Evolutionary conservation across 192 early-diverging fungal species (phyloP).

Genomic region (Glomus cerebriforme): DNA sequence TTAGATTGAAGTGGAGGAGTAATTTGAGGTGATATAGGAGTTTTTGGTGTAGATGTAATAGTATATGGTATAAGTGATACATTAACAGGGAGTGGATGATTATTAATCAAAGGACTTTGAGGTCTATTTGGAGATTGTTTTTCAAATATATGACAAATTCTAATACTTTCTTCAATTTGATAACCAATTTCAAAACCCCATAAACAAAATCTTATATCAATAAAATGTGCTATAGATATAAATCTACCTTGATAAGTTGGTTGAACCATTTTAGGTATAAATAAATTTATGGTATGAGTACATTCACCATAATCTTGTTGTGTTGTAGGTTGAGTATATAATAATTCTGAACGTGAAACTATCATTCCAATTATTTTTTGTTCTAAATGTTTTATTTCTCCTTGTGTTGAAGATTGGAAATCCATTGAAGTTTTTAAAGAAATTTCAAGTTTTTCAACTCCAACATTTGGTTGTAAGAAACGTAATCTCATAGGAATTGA

Average conservation of each 20-base stretch:
- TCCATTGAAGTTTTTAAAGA: slow-evolving; percentile 25
- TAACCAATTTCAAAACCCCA: slow-evolving; percentile 7
- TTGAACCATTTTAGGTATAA: slow-evolving; percentile 12
- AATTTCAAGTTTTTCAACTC: slow-evolving; percentile 24
- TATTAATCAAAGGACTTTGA: too few relatives aligned
- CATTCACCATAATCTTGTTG: slow-evolving; percentile 20
- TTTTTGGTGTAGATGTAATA: too few relatives aligned
- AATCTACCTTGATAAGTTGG: slow-evolving; percentile 26
- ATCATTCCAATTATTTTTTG: background rate
- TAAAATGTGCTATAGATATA: slow-evolving; percentile 15
- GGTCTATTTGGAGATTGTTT: background rate
- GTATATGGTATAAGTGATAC: too few relatives aligned
- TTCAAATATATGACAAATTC: slow-evolving; percentile 18
- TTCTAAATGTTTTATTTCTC: slow-evolving; percentile 14
- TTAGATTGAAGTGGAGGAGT: too few relatives aligned
- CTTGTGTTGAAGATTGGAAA: slow-evolving; percentile 12
- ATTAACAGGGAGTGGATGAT: too few relatives aligned
- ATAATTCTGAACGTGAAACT: slow-evolving; percentile 16
- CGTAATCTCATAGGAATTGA: slow-evolving; percentile 24
- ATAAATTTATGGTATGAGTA: slow-evolving; percentile 20
- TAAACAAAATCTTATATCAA: slow-evolving; percentile 19
- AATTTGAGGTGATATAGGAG: too few relatives aligned
- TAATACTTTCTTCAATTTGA: slow-evolving; percentile 15
- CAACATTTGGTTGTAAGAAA: slow-evolving; percentile 1
- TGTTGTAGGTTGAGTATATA: background rate